Evolutionary conservation across 192 early-diverging fungal species (phyloP).

Genomic region (Coemansia javaensis): DNA sequence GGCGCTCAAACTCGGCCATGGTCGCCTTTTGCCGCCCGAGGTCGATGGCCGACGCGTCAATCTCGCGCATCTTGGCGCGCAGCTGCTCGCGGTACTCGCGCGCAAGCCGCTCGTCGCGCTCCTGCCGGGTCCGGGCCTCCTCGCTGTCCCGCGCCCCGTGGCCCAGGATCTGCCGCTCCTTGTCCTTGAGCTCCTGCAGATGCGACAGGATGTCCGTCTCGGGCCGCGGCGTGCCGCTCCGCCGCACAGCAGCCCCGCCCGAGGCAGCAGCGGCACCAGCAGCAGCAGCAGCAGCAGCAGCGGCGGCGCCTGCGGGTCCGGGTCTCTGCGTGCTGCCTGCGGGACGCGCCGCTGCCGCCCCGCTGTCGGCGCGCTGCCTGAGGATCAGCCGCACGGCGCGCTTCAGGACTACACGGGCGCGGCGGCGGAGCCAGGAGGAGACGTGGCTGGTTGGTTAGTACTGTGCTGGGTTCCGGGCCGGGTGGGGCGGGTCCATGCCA

Average conservation of each 20-base stretch:
- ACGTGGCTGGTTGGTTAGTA: background rate
- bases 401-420: constrained; percentile 41
- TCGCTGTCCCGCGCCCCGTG: constrained; percentile 15
- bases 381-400: constrained; percentile 29
- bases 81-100: constrained; percentile 36
- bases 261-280: too few relatives aligned
- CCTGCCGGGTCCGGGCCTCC: constrained; percentile 34
- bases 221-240: constrained; percentile 17
- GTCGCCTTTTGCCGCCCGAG: constrained; percentile 31
- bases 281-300: too few relatives aligned
- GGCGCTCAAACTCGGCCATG: constrained; percentile 40
- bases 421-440: too few relatives aligned
- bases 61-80: constrained; percentile 12
- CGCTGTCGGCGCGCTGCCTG: constrained; percentile 9
- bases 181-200: constrained; percentile 41
- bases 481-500: too few relatives aligned
- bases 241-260: constrained; percentile 14
- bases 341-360: background rate
- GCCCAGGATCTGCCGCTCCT: constrained; percentile 40
- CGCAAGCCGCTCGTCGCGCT: constrained; percentile 40
- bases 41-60: constrained; percentile 30
- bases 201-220: constrained; percentile 42
- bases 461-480: too few relatives aligned
- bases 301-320: too few relatives aligned
- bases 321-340: too few relatives aligned